phyloP scores from a whole-genome alignment of 2,329 filamentous ascomycete species.

The Lachnellula cervina region DNA sequence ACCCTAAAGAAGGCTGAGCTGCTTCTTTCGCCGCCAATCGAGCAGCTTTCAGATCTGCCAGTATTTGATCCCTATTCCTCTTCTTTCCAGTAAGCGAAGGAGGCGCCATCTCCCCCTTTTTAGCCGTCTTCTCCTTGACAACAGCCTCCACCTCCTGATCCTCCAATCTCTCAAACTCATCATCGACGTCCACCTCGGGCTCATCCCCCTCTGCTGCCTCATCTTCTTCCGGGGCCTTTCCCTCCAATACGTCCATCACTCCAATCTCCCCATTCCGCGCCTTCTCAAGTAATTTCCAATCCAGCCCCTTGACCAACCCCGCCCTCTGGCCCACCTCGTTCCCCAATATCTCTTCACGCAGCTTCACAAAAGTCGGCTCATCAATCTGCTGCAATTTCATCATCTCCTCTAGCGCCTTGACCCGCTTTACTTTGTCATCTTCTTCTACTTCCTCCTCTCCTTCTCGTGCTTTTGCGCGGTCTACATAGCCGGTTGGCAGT shows the following conservation, averaged over 20 bases:
- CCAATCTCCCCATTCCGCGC: slow-evolving; percentile 66
- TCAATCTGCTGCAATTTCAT: slow-evolving; percentile 83
- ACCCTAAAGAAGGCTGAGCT: slow-evolving; percentile 48
- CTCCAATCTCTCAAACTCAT: slow-evolving; percentile 58
- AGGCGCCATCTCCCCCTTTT: slow-evolving; percentile 58
- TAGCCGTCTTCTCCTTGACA: slow-evolving; percentile 42
- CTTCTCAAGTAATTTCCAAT: slow-evolving; percentile 72
- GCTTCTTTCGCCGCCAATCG: slow-evolving; percentile 52
- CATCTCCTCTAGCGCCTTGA: slow-evolving; percentile 76
- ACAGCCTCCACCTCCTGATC: slow-evolving; percentile 50
- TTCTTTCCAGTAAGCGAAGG: slow-evolving; percentile 53
- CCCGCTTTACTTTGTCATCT: slow-evolving; percentile 53
- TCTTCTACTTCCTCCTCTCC: slow-evolving; percentile 49
- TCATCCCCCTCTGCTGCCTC: slow-evolving; percentile 24
- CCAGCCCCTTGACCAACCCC: slow-evolving; percentile 86
- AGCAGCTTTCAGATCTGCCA: slow-evolving; percentile 62
- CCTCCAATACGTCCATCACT: slow-evolving; percentile 31
- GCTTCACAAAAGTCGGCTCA: slow-evolving; percentile 67
- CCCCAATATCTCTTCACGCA: slow-evolving; percentile 73
- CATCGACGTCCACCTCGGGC: slow-evolving; percentile 51
- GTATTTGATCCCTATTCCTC: slow-evolving; percentile 59
- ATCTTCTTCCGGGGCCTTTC: slow-evolving; percentile 30
- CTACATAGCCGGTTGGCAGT: slow-evolving; percentile 74
- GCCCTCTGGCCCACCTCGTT: slow-evolving; percentile 66
- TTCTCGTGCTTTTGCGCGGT: slow-evolving; percentile 66